Conservation (phyloP, 2,329 filamentous ascomycete genomes). For the Fusarium illudens region DNA sequence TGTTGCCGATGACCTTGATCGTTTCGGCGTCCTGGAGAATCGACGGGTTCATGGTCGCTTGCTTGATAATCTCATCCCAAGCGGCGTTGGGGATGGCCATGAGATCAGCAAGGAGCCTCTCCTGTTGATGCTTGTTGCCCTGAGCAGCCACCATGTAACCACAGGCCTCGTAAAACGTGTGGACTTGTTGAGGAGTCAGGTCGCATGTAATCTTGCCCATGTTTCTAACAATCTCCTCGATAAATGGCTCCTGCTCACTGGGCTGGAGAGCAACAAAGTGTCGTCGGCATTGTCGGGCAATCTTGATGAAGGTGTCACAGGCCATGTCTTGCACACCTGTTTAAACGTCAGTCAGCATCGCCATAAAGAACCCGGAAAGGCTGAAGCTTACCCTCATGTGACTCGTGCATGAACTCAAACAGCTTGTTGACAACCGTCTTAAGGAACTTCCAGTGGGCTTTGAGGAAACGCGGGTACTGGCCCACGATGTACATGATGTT, state of each 20-base stretch:
- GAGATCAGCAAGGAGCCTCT: constrained; percentile 87
- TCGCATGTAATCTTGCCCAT: constrained; percentile 97
- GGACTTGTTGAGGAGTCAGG: constrained; percentile 93
- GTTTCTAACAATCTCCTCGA: constrained; percentile 96
- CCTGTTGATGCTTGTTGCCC: constrained; percentile 92
- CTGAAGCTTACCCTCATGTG: constrained; percentile 79
- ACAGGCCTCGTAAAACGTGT: constrained; percentile 98
- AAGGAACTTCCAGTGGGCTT: constrained; percentile 99
- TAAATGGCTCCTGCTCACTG: constrained; percentile 94
- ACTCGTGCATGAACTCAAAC: constrained; percentile 99
- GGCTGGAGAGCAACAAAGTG: constrained; percentile 97
- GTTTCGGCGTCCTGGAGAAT: constrained; percentile 92
- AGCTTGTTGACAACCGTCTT: constrained; percentile 99
- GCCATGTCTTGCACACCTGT: constrained; percentile 98
- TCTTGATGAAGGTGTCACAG: constrained; percentile 99
- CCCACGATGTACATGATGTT: constrained; percentile 99
- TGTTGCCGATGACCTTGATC: constrained; percentile 98
- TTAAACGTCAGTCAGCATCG: constrained; percentile 37
- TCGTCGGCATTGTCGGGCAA: constrained; percentile 95
- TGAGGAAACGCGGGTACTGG: constrained; percentile 96
- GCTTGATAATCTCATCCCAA: constrained; percentile 93
- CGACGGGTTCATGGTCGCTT: constrained; percentile 83
- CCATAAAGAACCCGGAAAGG: not conserved
- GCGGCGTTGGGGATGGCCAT: constrained; percentile 94
- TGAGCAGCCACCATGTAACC: constrained; percentile 99